Evolutionary conservation across 164 flowering plant species (phyloP), one percentile per base, ranked within the genome.

Genomic region (Piper longum): DNA sequence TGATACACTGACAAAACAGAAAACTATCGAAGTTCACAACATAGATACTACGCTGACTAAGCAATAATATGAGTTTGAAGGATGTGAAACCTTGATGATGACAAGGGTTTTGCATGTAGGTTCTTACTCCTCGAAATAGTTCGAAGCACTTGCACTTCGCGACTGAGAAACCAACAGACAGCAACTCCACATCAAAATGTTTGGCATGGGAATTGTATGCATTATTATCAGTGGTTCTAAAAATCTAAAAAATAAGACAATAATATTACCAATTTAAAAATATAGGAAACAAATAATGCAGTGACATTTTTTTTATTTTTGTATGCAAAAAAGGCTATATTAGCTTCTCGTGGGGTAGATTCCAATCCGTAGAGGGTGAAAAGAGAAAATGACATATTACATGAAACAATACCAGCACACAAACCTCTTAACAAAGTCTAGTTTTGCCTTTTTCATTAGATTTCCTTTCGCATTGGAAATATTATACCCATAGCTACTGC

Each of bases 401-500:
- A 60, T 16, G 42, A 39, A 3, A 0, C 7, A 60, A 14, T 60
- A 9, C 48, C 57, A 44, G 18, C 12, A 7, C 7, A 16, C 9
- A 62, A 72, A 89, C 96, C 98, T 87, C 69, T 87, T 86, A 57
- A 82, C 76, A 60, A 67, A 75, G 14, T 89, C 96, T 61, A 80
- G 43, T 72, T 75, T 93, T 60, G 96, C 79, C 73, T 93, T 88
- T 81, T 88, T 93, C 96, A 93, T 88, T 71, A 93, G 66, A 70
- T 76, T 84, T 75, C 90, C 80, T 77, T 86, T 93, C 44, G 62
- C 42, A 69, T 77, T 77, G 60, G 85, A 73, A 58, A 79, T 58
- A 56, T 62, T 76, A 73, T 63, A 69, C 57, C 79, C 78, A 68
- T 75, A 60, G 52, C 83, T 87, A 69, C 69, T 71, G 26, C 84